Evolutionary conservation across 1,284 basidiomycete species (phyloP).

Genomic region (Naganishia albida): DNA sequence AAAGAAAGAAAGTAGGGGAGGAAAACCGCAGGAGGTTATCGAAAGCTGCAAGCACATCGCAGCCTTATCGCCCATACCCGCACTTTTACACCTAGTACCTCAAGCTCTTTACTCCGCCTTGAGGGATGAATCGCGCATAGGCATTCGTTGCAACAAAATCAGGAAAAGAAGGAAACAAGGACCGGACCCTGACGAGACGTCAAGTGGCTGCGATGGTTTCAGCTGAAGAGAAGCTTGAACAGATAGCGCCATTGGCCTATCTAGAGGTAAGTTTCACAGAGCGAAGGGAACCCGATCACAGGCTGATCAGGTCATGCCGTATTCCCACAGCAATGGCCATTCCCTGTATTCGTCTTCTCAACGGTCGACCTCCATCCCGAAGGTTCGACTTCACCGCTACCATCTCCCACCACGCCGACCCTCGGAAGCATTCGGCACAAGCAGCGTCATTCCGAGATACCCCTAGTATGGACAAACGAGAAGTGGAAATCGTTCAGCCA

Average conservation of each 20-base stretch:
- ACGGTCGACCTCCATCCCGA: neutral
- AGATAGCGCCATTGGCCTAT: slow-evolving; percentile 9
- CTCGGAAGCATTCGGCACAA: neutral
- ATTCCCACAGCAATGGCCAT: slow-evolving; percentile 13
- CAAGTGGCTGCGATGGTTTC: too few species aligned
- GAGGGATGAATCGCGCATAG: too few species aligned
- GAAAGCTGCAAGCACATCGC: too few species aligned
- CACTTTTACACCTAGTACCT: too few species aligned
- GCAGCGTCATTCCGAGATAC: slow-evolving; percentile 3
- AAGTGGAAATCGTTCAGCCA: slow-evolving; percentile 25
- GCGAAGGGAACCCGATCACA: too few species aligned
- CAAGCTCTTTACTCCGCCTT: too few species aligned
- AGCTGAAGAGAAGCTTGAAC: neutral
- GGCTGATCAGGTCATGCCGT: neutral
- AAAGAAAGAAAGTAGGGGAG: too few species aligned
- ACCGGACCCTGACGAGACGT: too few species aligned
- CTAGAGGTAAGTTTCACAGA: slow-evolving; percentile 1
- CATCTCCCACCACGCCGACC: slow-evolving; percentile 17
- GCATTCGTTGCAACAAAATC: too few species aligned
- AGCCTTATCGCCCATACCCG: too few species aligned
- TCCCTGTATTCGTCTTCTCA: slow-evolving; percentile 22
- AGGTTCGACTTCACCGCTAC: neutral
- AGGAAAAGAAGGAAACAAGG: too few species aligned
- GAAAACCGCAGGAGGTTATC: too few species aligned
- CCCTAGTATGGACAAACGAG: slow-evolving; percentile 20